A percentile compares a stretch with the other conserved stretches of the same genome.
Evolutionary conservation across 2,329 filamentous ascomycete genomes (phyloP).

Genomic region (Cladosporium austrohemisphaericum): DNA sequence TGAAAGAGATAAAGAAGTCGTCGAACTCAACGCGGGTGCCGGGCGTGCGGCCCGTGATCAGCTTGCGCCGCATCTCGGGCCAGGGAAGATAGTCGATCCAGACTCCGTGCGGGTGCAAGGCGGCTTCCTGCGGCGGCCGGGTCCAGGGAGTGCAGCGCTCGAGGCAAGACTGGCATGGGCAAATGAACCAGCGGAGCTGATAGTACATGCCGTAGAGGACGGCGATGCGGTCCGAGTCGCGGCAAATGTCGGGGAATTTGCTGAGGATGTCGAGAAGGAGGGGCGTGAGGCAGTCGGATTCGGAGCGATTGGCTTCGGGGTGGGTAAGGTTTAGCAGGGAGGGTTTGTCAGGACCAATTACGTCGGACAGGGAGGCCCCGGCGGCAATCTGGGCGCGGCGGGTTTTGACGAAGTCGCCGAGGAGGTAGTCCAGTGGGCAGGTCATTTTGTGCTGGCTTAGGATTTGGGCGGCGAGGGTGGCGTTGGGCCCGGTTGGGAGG

Average conservation of each 20-base stretch:
- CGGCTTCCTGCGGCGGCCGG: conserved; percentile 62
- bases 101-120: conserved; percentile 65
- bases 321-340: conserved; percentile 76
- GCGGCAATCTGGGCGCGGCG: conserved; percentile 63
- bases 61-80: conserved; percentile 67
- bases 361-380: conserved; percentile 60
- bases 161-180: conserved; percentile 74
- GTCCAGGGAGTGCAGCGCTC: conserved; percentile 72
- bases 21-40: conserved; percentile 57
- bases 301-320: conserved; percentile 44
- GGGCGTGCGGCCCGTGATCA: conserved; percentile 45
- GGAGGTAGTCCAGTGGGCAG: conserved; percentile 72
- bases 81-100: conserved; percentile 85
- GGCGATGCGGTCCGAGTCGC: conserved; percentile 77
- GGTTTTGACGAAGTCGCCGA: conserved; percentile 73
- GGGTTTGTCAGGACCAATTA: conserved; percentile 74
- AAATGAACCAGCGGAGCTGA: conserved; percentile 76
- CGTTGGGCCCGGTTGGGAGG: background rate
- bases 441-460: conserved; percentile 39
- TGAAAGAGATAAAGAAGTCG: conserved; percentile 80
- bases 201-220: conserved; percentile 85
- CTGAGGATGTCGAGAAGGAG: conserved; percentile 80
- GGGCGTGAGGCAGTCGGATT: conserved; percentile 63
- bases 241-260: conserved; percentile 75
- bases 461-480: background rate